Base-by-base conservation (phyloP, 1,139 yeast genomes). In the Schwanniomyces etchellsii region DNA sequence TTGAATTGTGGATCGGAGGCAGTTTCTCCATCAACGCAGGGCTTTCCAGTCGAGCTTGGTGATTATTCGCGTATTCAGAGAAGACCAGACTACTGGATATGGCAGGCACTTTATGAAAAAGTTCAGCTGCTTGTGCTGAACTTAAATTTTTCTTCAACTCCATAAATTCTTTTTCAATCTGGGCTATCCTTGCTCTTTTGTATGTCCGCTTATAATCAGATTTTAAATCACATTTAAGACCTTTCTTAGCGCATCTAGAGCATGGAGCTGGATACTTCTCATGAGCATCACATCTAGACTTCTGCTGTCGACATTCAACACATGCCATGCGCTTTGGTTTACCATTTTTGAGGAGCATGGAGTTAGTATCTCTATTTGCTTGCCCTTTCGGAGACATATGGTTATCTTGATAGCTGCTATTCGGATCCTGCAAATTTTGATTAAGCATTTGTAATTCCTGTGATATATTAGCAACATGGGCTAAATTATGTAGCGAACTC, bases 291-390 rank as follows among this genome's bases (percentile, higher is more conserved):
- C 97, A 91, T 42, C 81, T 75, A 16, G 91, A 55, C 57, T 91
- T 91, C 52, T 91, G 98, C 55, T 91, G 98, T 13, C 98, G 73
- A 51, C 98, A 91, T 50, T 89, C 96, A 2, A 85, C 88, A 61
- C 98, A 91, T 0, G 97, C 97, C 53, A 88, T 78, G 38, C 80
- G 70, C 48, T 79, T 80, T 11, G 51, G 48, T 33, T 47, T 57
- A 4, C 51, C 53, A 3, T 47, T 26, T 35, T 53, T 53, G 20
- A 40, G 36, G 6, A 22, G 33, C 6, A 20, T 16, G 20, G 25
- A n/a, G n/a, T 3, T 6, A 3, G 16, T 16, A n/a, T 26, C 32
- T 9, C 11, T 11, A 7, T 14, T 25, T 12, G 20, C 14, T 12
- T 11, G 11, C n/a, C 14, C 27, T 11, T 25, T 25, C 7, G 7